Evolutionary conservation across 148 eudicot genomes (phyloP), one percentile per base, ranked within the genome.

Genomic region (Fagopyrum homotropicum): DNA sequence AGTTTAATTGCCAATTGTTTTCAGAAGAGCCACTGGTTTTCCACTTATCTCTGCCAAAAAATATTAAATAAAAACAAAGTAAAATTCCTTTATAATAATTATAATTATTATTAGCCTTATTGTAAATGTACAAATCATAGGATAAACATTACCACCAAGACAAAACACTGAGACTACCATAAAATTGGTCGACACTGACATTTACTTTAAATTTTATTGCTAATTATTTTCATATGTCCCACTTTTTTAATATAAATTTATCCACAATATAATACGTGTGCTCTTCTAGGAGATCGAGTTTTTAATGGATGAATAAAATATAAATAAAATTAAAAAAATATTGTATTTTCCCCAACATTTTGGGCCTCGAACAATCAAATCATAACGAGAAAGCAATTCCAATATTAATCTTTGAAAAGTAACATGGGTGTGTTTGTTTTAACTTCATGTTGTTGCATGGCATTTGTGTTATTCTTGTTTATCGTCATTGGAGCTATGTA

Each of bases 1-100:
- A 2, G 68, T 61, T 61, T 61, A 61, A 35, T 35, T 40, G 46
- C 71, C 71, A 66, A 1, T 66, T 66, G 19, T 66, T 66, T 66
- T 66, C 7, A 12, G 2, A 40, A 14, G 40, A 64, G 45, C 70
- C 70, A 40, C 30, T 14, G 12, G 71, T 66, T 66, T 66, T 46
- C 71, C 46, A 29, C 44, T 29, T 35, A 30, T 30, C 69, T 61
- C 44, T 8, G 26, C 19, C 30, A 8, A 5, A 5, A 57, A 0
- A n/a, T 10, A 8, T 4, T 6, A 59, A 0, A n/a, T 10, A 22
- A 59, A 59, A 59, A 59, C 0, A 1, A 19, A 7, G 0, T 35
- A 22, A 7, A 19, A 19, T 7, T 7, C 9, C 4, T 19, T 59
- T 55, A 55, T 35, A 35, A 35, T 35, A 35, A 35, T 35, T 35